Base-by-base conservation (phyloP, 2,329 filamentous ascomycete genomes). In the Cladophialophora chaetospira region DNA sequence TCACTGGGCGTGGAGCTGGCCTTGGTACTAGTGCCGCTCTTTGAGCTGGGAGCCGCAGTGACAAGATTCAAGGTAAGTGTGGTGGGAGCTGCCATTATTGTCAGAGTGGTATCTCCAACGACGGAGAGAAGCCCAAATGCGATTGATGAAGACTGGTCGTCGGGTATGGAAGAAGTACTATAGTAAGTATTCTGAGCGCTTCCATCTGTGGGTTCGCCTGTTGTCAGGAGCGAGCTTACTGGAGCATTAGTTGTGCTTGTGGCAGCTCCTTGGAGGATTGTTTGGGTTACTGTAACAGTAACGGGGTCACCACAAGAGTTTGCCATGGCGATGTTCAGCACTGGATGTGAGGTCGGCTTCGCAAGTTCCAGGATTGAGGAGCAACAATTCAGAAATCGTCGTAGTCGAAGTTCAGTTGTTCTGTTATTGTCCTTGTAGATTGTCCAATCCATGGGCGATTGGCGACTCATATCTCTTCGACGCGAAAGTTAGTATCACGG, bases 281-380 rank as follows among this genome's bases (percentile, higher is more conserved):
- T 61, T 21, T 58, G 46, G 19, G 58, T 61, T 28, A 61, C 55
- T 13, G 58, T 61, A 9, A 61, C 55, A 21, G 58, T 61, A 17
- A 40, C 23, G 23, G 19, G 42, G 8, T 26, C 36, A 21, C 45
- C 52, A 42, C 58, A 61, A 11, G 55, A 50, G 17, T 40, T 49
- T 23, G 49, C 21, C 42, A 38, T 35, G 5, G 33, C 26, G 44
- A 25, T 44, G 36, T 40, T 15, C 2, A 17, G 36, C 5, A 40
- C 13, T 21, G 17, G 36, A 15, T 40, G 6, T 40, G 8, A 11
- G 15, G 6, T 5, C 36, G 4, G 17, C 5, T 15, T 36, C 9
- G 36, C 2, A 11, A 19, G 36, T 40, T 19, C 8, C 23, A 4
- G 36, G 17, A 40, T 40, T 9, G 15, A 19, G 15, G 15, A 9